Conservation (phyloP, 139 green algal genomes). For the Coccomyxa sp. region DNA sequence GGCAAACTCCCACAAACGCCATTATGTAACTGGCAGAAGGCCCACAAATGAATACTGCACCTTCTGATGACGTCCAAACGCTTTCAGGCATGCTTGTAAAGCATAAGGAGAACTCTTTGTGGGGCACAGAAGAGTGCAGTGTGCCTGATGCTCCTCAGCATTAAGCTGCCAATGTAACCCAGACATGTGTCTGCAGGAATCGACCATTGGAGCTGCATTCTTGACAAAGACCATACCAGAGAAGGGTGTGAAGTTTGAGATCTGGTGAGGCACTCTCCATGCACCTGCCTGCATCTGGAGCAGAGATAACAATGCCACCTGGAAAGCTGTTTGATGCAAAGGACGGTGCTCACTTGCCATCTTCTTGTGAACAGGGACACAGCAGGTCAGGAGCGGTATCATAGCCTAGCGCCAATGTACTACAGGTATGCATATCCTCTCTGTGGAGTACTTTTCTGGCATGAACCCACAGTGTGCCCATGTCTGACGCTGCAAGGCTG, state of each 20-base stretch:
- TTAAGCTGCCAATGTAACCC: no score
- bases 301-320: background rate
- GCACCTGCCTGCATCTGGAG: background rate
- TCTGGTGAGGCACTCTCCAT: slow-evolving; percentile 63
- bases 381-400: slow-evolving; percentile 97
- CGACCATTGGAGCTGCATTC: slow-evolving; percentile 97
- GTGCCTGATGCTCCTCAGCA: no score
- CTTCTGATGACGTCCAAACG: no score
- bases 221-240: slow-evolving; percentile 96
- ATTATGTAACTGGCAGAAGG: no score
- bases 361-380: slow-evolving; percentile 74
- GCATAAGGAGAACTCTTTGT: no score
- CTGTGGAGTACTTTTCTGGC: background rate
- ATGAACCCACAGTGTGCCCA: no score
- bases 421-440: slow-evolving; percentile 64
- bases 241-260: slow-evolving; percentile 98
- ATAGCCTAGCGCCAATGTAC: slow-evolving; percentile 98
- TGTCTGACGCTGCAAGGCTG: no score
- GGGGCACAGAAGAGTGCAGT: no score
- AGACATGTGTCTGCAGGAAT: slow-evolving; percentile 83
- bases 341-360: background rate
- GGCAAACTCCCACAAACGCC: no score
- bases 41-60: no score
- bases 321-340: background rate
- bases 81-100: no score